Conservation (phyloP, 441 rosid genomes). For the Pelargonium exstipulatum region DNA sequence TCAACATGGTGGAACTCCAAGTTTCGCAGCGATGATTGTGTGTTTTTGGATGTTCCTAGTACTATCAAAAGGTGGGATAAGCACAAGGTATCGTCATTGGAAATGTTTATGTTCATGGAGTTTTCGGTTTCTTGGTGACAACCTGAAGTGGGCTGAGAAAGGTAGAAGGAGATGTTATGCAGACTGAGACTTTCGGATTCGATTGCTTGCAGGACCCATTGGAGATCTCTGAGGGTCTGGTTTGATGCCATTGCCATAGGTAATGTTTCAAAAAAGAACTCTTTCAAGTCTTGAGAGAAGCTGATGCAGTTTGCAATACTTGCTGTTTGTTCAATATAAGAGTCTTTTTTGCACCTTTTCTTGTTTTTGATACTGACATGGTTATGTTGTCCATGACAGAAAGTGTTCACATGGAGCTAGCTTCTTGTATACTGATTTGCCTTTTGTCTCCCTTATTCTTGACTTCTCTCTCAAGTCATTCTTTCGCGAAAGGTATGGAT, state of each 20-base stretch:
- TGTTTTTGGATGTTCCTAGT: slow-evolving; percentile 39
- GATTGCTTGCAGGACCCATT: slow-evolving; percentile 61
- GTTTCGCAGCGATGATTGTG: slow-evolving; percentile 42
- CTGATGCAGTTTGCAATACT: not conserved
- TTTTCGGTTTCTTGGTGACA: slow-evolving; percentile 60
- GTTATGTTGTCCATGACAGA: slow-evolving; percentile 6
- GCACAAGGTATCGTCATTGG: slow-evolving; percentile 30
- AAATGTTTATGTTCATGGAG: slow-evolving; percentile 56
- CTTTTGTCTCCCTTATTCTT: slow-evolving; percentile 21
- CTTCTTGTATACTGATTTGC: slow-evolving; percentile 3
- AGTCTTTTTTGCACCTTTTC: slow-evolving; percentile 2
- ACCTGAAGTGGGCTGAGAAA: slow-evolving; percentile 47
- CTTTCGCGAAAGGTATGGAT: slow-evolving; percentile 19
- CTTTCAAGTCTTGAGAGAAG: not conserved
- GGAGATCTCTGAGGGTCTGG: slow-evolving; percentile 47
- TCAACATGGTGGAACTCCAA: slow-evolving; percentile 56
- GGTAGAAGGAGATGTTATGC: slow-evolving; percentile 56
- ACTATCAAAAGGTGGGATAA: slow-evolving; percentile 53
- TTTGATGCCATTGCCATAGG: slow-evolving; percentile 45
- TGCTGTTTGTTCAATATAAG: not conserved
- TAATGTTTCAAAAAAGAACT: not conserved
- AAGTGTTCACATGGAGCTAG: slow-evolving; percentile 8
- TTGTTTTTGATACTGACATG: slow-evolving; percentile 11
- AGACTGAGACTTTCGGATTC: slow-evolving; percentile 46
- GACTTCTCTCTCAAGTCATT: slow-evolving; percentile 25